A percentile compares a stretch with the other conserved stretches of the same genome.
phyloP scores from a whole-genome alignment of 495 filamentous ascomycete genomes.

The Tuber microsphaerosporum region DNA sequence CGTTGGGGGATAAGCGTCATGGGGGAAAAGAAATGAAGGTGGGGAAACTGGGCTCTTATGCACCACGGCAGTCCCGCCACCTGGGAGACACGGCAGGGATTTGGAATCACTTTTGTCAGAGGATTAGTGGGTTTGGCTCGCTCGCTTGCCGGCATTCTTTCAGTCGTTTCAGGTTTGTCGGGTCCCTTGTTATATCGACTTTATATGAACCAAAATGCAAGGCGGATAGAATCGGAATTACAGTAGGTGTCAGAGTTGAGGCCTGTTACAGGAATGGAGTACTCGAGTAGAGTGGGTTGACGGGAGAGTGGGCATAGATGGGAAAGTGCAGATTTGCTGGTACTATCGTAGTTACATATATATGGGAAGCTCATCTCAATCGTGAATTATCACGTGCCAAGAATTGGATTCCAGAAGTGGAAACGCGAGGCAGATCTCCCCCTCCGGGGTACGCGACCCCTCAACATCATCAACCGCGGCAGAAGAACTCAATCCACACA shows the following conservation, averaged over 20 bases:
- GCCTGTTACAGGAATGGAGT: neutral
- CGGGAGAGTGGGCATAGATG: neutral
- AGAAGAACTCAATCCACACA: constrained; percentile 12
- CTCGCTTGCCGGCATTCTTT: neutral
- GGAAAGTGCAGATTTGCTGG: neutral
- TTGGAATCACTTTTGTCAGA: neutral
- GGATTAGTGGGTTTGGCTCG: neutral
- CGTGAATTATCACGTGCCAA: constrained; percentile 5
- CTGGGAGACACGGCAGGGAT: neutral
- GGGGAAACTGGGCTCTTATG: neutral
- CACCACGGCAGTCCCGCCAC: neutral
- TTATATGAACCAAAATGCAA: neutral
- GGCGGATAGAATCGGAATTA: neutral
- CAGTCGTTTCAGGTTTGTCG: neutral
- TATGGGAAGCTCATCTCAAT: neutral
- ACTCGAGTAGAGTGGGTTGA: neutral
- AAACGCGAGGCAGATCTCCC: constrained; percentile 24
- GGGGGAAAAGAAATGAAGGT: neutral
- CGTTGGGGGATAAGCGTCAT: neutral
- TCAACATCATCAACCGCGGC: constrained; percentile 33
- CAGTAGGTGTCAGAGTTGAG: neutral
- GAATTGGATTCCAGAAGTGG: constrained; percentile 14
- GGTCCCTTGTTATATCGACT: neutral
- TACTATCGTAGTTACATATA: neutral
- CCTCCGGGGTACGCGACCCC: constrained; percentile 27